phyloP scores from a whole-genome alignment of 2,329 filamentous ascomycete genomes.

The Dothistroma septosporum region DNA sequence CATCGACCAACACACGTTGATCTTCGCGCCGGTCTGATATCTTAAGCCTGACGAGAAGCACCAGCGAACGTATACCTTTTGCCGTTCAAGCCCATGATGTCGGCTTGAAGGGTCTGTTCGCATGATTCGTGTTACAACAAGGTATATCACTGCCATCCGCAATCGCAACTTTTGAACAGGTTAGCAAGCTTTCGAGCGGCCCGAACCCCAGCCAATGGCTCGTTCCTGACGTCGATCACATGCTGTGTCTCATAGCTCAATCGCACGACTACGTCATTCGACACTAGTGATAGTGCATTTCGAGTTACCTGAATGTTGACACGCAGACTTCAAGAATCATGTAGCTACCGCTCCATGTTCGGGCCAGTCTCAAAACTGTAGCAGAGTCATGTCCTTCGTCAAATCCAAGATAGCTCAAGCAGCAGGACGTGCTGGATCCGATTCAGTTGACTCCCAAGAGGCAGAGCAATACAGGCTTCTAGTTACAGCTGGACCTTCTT shows the following conservation, averaged over 20 bases:
- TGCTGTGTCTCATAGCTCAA: neutral
- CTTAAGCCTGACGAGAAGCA: no score
- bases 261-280: neutral
- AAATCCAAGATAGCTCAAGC: constrained; percentile 2
- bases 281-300: neutral
- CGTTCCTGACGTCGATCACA: neutral
- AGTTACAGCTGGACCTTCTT: constrained; percentile 74
- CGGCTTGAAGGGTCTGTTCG: no score
- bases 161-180: neutral
- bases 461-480: constrained; percentile 66
- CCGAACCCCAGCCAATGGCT: neutral
- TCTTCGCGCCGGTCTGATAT: no score
- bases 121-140: no score
- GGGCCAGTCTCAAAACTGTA: neutral
- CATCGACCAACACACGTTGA: no score
- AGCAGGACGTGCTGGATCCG: neutral
- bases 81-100: no score
- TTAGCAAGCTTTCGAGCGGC: neutral
- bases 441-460: constrained; percentile 28
- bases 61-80: no score
- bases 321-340: neutral
- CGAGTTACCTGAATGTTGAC: neutral
- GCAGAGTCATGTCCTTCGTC: constrained; percentile 3
- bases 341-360: no score
- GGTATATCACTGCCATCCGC: neutral